Percentiles rank a stretch among this genome's conserved stretches.
Conservation (phyloP, 1,284 basidiomycete genomes). For the Ganoderma sinense region DNA sequence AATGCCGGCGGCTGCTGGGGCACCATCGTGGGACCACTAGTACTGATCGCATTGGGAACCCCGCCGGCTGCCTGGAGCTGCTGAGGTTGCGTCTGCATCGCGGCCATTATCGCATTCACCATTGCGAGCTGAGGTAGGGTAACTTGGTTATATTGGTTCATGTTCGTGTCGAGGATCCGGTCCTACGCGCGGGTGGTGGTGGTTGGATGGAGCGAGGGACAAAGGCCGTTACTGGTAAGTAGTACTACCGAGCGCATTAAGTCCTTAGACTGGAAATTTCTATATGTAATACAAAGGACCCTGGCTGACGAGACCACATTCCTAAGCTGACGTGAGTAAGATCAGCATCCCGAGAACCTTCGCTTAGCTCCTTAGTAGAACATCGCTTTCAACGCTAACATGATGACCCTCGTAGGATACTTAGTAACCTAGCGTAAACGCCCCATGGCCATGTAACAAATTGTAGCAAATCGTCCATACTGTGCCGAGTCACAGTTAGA, state of each 20-base stretch:
- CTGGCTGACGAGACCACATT: background rate
- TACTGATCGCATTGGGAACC: background rate
- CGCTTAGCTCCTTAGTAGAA: too few species aligned
- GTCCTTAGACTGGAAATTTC: background rate
- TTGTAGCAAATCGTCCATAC: too few species aligned
- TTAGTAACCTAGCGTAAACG: too few species aligned
- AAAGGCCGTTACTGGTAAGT: background rate
- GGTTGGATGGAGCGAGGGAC: background rate
- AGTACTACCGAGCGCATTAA: background rate
- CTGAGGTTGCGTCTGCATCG: background rate
- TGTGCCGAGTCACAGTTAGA: too few species aligned
- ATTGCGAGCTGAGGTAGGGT: background rate
- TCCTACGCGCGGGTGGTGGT: background rate
- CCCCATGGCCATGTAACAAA: too few species aligned
- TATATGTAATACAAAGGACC: background rate
- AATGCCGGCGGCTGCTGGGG: background rate
- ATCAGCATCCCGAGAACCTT: background rate
- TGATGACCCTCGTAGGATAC: too few species aligned
- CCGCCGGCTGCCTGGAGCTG: background rate
- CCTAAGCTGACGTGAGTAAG: background rate
- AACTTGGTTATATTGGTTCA: slow-evolving; percentile 6
- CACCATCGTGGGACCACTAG: background rate
- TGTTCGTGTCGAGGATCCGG: background rate
- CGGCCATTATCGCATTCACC: background rate
- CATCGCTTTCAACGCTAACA: too few species aligned